Base-by-base conservation (phyloP, 495 filamentous ascomycete species). In the Haplographium delicatum region DNA sequence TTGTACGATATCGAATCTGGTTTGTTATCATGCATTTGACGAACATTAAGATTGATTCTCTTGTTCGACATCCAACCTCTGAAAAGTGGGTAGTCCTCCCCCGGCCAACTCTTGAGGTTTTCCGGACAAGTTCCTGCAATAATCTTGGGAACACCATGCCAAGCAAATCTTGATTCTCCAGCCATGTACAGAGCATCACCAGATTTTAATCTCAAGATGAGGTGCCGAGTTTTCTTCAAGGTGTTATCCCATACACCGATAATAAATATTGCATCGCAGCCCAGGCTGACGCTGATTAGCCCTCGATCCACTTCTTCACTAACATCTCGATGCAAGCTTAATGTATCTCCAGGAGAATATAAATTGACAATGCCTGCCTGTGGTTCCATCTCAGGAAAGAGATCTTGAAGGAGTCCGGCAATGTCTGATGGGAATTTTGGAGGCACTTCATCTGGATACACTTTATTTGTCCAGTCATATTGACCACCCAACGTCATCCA, bases 401-500 rank as follows among this genome's bases (percentile, higher is more conserved):
- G 63, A 0, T 68, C 65, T 15, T 75, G 71, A 9, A 95, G 59
- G 20, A 94, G 73, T 1, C 54, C 58, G 4, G 77, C 78, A 50
- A 93, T 75, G 60, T 96, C 89, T 3, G 52, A 33, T 3, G 91
- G 91, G 54, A 96, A 95, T 16, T 61, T 50, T 1, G 87, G 86
- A n/a, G 88, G 83, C 1, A 53, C 51, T 41, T 73, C 75, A 2
- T 65, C 58, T 0, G 90, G 89, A 62, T 96, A 96, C 23, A 74
- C 67, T 60, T 94, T 89, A 28, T 76, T 72, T 2, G 88, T 91
- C 91, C 91, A 96, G 66, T 97, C 85, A 67, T 97, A 95, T 60
- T 96, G 90, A 0, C 88, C 89, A 23, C 91, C 93, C 9, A 97
- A 74, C 5, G 91, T 96, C 11, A 95, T 77, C 93, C 91, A 96